Base-by-base conservation (phyloP, 2,329 filamentous ascomycete species). In the Aureobasidium sp. region DNA sequence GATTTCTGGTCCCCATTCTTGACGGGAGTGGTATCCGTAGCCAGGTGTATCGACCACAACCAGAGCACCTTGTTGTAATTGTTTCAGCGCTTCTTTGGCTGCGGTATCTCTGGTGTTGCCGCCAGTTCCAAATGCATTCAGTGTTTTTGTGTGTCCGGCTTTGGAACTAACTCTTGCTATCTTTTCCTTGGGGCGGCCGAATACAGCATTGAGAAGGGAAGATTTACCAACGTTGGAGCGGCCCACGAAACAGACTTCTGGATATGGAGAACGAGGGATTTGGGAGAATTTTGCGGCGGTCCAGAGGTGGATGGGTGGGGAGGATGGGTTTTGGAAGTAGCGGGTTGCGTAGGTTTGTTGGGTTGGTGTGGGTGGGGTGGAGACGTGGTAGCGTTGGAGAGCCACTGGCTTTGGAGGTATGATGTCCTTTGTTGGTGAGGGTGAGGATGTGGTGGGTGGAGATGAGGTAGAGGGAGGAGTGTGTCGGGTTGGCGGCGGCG, bases 171-270 rank as follows among this genome's bases (percentile, higher is more conserved):
- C 84, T 67, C 79, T 77, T 61, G 83, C 84, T 13, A 83, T 71
- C 16, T 75, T 63, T 11, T 67, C 59, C 11, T 67, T 67, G 0
- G 69, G 67, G 0, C 77, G 67, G 62, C 76, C 69, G 71, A 87
- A 79, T 9, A 90, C 73, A 2, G 83, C 82, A 69, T 90, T 90
- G 32, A 90, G 76, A 4, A 90, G 69, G 2, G 80, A 83, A 59
- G 81, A 85, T 73, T 90, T 90, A 59, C 87, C 87, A 6, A 88
- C 86, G 68, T 90, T 90, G 42, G 82, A 86, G 50, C 87, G 81
- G 21, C 87, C 87, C 3, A 90, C 77, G 69, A 90, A 88, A 44
- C 82, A 83, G 13, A 87, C 79, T 75, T 88, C 84, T 1, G 84
- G 83, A 32, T 81, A 74, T 1, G 77, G 69, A 1, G 77, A 79